Base-by-base conservation (phyloP, 257 asterid species). In the Solanum raphanifolium region DNA sequence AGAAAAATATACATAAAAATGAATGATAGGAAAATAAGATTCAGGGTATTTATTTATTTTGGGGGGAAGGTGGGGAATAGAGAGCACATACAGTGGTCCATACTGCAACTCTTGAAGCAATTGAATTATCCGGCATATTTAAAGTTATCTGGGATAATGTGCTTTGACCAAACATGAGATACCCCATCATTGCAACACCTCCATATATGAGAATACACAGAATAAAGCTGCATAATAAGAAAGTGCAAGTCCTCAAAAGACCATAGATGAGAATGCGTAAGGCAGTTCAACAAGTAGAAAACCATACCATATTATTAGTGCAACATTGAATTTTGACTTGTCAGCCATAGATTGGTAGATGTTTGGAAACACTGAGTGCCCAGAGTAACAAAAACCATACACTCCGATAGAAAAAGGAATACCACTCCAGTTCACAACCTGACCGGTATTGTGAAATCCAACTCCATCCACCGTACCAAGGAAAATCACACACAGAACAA, bases 331-430 rank as follows among this genome's bases (percentile, higher is more conserved):
- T 91, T 96, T 92, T 43, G 94, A 93, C 91, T 94, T 96, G 86
- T 96, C 98, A 86, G 96, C 97, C 98, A 96, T 96, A 68, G 99
- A 95, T 87, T 96, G 99, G 92, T 96, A 96, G 84, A 96, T 96
- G 89, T 96, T 96, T 31, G 98, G 98, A 89, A 95, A 96, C 27
- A 96, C 98, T 5, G 98, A 91, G 86, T 96, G 99, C 78, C 98
- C 98, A 7, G 98, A 93, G 86, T 91, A 96, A 91, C 98, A 96
- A 90, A 90, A 96, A 2, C 99, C 99, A 43, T 93, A 94, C 72
- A 96, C 93, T 52, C 99, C 99, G 39, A 96, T 92, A 38, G 96
- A 96, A 87, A 96, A 93, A 15, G 98, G 98, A 90, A 95, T 35
- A 21, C 99, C 98, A 18, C 91, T 91, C 97, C 95, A 96, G 83